These are phyloP conservation scores for Porcisia deanei DNA, from an alignment of 208 protist species.

Conservation along the genomic window DNA sequence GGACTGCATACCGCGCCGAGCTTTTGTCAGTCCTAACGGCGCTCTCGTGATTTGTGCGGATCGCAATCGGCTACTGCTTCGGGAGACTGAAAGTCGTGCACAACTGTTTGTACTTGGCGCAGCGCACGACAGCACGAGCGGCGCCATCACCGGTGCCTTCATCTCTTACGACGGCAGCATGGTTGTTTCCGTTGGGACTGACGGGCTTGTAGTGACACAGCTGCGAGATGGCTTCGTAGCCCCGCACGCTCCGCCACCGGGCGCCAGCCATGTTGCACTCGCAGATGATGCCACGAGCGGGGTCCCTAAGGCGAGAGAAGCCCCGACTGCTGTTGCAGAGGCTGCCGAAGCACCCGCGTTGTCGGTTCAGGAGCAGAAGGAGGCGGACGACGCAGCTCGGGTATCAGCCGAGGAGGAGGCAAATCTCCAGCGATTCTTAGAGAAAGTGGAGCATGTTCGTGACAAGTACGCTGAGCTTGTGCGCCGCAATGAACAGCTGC, in stretches of 20 bases:
- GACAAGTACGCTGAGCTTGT: slow-evolving; percentile 68
- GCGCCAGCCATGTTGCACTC: background rate
- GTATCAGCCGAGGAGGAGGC: slow-evolving; percentile 60
- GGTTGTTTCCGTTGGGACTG: slow-evolving; percentile 84
- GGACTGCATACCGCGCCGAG: slow-evolving; percentile 41
- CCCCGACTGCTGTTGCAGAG: background rate
- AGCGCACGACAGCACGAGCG: slow-evolving; percentile 85
- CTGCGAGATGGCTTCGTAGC: slow-evolving; percentile 34
- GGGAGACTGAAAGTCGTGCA: slow-evolving; percentile 7
- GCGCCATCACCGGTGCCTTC: slow-evolving; percentile 53
- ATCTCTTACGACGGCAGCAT: slow-evolving; percentile 87
- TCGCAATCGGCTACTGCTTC: slow-evolving; percentile 31
- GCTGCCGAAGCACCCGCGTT: slow-evolving; percentile 26
- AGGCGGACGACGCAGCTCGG: slow-evolving; percentile 84
- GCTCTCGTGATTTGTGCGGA: slow-evolving; percentile 53
- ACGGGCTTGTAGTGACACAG: slow-evolving; percentile 92
- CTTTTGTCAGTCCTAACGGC: slow-evolving; percentile 38
- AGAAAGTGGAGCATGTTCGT: slow-evolving; percentile 64
- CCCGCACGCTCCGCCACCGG: slow-evolving; percentile 6
- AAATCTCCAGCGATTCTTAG: slow-evolving; percentile 76
- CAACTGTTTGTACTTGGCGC: slow-evolving; percentile 36
- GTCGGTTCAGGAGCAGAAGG: slow-evolving; percentile 94
- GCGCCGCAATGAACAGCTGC: slow-evolving; percentile 65
- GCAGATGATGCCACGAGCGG: background rate
- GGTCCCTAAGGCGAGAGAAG: background rate